Evolutionary conservation across 345 rosid genomes (phyloP).

Genomic region (Hevea brasiliensis): DNA sequence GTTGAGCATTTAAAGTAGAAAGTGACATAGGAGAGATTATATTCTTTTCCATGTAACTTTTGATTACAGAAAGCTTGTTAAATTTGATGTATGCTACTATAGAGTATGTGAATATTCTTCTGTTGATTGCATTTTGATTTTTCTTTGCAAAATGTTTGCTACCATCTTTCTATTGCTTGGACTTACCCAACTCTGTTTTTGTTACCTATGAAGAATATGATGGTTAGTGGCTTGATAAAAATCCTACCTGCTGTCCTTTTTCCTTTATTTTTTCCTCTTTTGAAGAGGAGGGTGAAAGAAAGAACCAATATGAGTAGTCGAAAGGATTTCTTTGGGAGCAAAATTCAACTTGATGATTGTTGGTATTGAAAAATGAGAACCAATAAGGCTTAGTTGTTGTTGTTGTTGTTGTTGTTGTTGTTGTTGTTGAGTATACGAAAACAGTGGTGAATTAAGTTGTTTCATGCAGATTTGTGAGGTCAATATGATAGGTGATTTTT

Average conservation of each 20-base stretch:
- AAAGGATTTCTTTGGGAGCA: not conserved
- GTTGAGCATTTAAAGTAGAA: not conserved
- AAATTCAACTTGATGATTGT: not conserved
- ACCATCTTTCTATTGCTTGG: not conserved
- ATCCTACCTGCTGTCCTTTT: no score
- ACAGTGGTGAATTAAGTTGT: not conserved
- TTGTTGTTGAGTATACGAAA: not conserved
- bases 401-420: no score
- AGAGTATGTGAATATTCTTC: not conserved
- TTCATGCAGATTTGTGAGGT: not conserved
- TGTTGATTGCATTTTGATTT: not conserved
- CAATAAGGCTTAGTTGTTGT: no score
- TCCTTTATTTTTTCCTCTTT: no score
- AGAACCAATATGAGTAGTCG: not conserved
- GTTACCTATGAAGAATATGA: not conserved
- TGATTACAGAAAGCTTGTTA: conserved; percentile 7
- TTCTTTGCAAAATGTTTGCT: not conserved
- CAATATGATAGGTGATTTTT: not conserved
- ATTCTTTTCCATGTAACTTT: not conserved
- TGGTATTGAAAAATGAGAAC: not conserved
- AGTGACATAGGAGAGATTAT: not conserved
- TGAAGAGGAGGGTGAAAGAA: not conserved
- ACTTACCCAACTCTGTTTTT: no score
- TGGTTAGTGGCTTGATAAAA: not conserved
- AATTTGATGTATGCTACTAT: not conserved